A percentile compares a stretch with the other conserved stretches of the same genome.
These are phyloP conservation scores for Kernera saxatilis DNA, from an alignment of 345 rosid species.

Conservation along the genomic window DNA sequence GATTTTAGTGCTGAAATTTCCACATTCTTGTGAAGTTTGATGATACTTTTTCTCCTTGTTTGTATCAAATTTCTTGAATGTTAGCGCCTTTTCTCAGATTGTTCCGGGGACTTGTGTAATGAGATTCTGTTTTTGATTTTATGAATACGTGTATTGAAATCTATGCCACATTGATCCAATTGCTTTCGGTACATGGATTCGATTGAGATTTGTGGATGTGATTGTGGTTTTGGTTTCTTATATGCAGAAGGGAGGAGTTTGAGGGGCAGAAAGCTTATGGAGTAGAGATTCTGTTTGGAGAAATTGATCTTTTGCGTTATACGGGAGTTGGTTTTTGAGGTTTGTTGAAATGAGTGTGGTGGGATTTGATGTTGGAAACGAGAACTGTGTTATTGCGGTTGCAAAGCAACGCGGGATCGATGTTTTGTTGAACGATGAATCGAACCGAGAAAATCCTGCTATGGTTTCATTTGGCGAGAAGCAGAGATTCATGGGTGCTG, in stretches of 20 bases:
- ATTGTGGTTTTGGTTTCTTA: constrained; percentile 4
- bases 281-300: not conserved
- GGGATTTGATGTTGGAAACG: constrained; percentile 78
- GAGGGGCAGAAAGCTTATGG: not conserved
- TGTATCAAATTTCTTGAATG: not conserved
- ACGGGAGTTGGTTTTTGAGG: not conserved
- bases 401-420: constrained; percentile 70
- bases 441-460: constrained; percentile 58
- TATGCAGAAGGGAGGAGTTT: constrained; percentile 10
- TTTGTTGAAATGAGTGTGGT: constrained; percentile 54
- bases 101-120: not conserved
- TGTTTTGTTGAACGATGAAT: constrained; percentile 74
- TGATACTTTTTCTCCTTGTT: not conserved
- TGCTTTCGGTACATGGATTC: not conserved
- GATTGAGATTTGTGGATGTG: constrained; percentile 5
- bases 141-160: not conserved
- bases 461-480: constrained; percentile 80
- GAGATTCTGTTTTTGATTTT: not conserved
- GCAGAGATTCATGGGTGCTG: constrained; percentile 76
- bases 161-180: constrained; percentile 1
- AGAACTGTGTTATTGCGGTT: constrained; percentile 72
- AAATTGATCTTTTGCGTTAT: not conserved
- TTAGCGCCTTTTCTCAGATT: not conserved
- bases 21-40: not conserved
- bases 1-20: not conserved